Evolutionary conservation across 139 green algal species (phyloP).

Genomic region (Chlamydomonas urium): DNA sequence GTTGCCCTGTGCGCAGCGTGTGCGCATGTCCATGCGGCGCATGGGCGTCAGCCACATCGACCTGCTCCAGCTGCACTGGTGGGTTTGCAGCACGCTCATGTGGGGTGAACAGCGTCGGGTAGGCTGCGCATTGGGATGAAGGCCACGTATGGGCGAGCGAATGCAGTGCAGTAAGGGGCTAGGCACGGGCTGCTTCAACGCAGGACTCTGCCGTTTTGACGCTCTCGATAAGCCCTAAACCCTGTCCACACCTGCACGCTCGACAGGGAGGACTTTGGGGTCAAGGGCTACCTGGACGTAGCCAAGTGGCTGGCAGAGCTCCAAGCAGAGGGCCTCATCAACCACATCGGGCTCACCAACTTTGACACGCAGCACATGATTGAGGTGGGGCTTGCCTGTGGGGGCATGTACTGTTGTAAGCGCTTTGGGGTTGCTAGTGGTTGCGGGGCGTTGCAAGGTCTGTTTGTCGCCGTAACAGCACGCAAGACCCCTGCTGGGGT

Average conservation of each 20-base stretch:
- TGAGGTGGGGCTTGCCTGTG: slow-evolving; percentile 16
- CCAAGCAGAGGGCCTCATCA: slow-evolving; percentile 44
- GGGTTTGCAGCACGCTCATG: too few relatives aligned
- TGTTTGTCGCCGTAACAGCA: too few relatives aligned
- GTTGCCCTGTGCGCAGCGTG: too few relatives aligned
- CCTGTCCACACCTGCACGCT: neutral
- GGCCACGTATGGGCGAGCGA: neutral
- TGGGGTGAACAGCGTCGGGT: too few relatives aligned
- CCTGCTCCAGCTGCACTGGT: too few relatives aligned
- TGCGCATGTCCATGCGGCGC: too few relatives aligned
- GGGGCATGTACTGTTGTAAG: too few relatives aligned
- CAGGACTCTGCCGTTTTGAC: neutral
- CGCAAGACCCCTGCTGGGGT: too few relatives aligned
- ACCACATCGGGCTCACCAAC: slow-evolving; percentile 67
- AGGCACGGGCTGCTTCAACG: neutral
- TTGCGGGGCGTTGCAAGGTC: too few relatives aligned
- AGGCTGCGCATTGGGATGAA: too few relatives aligned
- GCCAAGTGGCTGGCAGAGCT: slow-evolving; percentile 34
- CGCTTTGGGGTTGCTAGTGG: too few relatives aligned
- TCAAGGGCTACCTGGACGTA: neutral
- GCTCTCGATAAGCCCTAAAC: neutral
- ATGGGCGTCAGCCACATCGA: too few relatives aligned
- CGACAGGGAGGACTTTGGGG: neutral
- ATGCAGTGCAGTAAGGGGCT: neutral
- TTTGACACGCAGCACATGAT: slow-evolving; percentile 53